Conservation (phyloP, 164 flowering plant genomes). For the Vitis rotundifolia region DNA sequence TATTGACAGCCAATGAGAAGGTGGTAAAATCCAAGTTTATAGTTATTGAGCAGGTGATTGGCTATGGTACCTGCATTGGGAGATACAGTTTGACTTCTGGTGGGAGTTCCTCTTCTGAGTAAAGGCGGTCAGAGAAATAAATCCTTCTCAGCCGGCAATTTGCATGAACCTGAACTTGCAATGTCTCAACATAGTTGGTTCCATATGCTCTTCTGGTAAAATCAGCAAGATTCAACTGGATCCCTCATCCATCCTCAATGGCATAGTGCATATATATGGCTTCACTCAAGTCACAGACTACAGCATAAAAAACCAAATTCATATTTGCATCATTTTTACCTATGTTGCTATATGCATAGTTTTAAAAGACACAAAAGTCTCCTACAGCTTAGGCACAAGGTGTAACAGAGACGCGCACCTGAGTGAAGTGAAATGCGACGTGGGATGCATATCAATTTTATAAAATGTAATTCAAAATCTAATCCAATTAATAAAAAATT, state of each 20-base stretch:
- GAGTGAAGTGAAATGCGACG: no score
- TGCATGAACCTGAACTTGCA: conserved; percentile 97
- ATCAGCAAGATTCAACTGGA: conserved; percentile 93
- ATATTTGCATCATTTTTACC: background rate
- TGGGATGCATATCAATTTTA: no score
- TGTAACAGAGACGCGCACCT: no score
- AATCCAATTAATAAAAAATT: no score
- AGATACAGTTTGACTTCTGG: conserved; percentile 96
- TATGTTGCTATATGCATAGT: background rate
- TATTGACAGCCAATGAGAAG: no score
- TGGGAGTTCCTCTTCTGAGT: conserved; percentile 98
- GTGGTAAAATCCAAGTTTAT: no score
- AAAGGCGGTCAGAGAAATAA: conserved; percentile 93
- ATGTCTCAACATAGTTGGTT: conserved; percentile 88
- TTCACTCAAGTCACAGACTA: conserved; percentile 93
- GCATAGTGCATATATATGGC: conserved; percentile 99
- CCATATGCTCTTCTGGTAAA: conserved; percentile 92
- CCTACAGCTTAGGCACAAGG: no score
- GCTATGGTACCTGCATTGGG: conserved; percentile 71
- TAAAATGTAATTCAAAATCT: no score
- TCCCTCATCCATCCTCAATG: conserved; percentile 96
- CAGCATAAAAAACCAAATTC: conserved; percentile 1
- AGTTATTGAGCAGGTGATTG: no score
- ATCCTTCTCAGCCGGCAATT: conserved; percentile 94
- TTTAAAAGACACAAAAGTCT: no score